Conservation (phyloP, 768 basidiomycete genomes). For the Lentinula lateritia region DNA sequence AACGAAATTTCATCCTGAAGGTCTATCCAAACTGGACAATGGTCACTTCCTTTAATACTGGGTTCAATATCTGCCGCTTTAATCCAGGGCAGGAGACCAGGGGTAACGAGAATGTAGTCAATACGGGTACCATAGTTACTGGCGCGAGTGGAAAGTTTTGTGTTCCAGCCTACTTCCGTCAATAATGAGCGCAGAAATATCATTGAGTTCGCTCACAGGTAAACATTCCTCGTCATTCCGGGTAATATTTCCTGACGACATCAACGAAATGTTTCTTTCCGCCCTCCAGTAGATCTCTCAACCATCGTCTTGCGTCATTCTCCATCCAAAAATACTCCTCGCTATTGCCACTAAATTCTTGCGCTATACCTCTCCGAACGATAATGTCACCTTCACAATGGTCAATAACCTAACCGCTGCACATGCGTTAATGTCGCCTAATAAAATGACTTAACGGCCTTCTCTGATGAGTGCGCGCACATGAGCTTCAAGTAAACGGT, state of each 20-base stretch:
- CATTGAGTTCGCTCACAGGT: constrained; percentile 62
- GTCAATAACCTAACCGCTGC: constrained; percentile 80
- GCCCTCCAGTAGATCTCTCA: constrained; percentile 62
- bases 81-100: constrained; percentile 87
- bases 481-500: constrained; percentile 72
- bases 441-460: constrained; percentile 78
- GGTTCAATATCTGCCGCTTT: constrained; percentile 66
- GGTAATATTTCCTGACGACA: constrained; percentile 72
- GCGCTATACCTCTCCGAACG: constrained; percentile 33
- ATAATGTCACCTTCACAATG: constrained; percentile 83
- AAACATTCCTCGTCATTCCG: constrained; percentile 86
- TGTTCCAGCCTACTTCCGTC: constrained; percentile 78
- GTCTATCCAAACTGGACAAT: too few relatives aligned
- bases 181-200: not conserved
- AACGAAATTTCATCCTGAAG: too few relatives aligned
- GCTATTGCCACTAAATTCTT: constrained; percentile 23
- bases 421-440: constrained; percentile 92
- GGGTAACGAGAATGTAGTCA: constrained; percentile 87
- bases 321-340: constrained; percentile 41
- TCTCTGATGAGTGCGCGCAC: constrained; percentile 63
- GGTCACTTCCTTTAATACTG: too few relatives aligned
- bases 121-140: constrained; percentile 93
- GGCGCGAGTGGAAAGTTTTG: constrained; percentile 83
- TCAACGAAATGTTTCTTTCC: constrained; percentile 67
- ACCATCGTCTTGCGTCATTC: constrained; percentile 69